A percentile compares a stretch with the other conserved stretches of the same genome.
phyloP scores from a whole-genome alignment of 1,284 basidiomycete genomes.

The Cutaneotrichosporon curvatum region DNA sequence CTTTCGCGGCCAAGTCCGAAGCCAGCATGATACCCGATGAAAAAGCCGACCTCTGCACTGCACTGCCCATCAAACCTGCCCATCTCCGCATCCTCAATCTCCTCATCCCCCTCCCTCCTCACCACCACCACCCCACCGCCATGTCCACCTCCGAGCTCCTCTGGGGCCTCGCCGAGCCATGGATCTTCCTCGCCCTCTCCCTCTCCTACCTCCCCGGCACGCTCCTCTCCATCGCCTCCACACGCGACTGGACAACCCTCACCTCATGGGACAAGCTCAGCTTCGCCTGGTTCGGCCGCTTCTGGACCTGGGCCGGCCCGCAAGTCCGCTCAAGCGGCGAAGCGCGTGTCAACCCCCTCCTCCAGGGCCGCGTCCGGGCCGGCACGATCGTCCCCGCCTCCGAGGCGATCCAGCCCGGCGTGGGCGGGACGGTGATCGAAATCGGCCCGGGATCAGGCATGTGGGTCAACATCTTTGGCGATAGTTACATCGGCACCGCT shows the following conservation, averaged over 20 bases:
- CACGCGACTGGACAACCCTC: conserved; percentile 6
- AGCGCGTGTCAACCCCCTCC: conserved; percentile 11
- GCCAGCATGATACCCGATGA: no score
- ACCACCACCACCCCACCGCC: no score
- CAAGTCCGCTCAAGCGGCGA: conserved; percentile 8
- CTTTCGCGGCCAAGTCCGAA: no score
- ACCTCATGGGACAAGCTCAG: conserved; percentile 5
- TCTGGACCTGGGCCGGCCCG: conserved; percentile 9
- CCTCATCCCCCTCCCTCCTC: no score
- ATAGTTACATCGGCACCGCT: conserved; percentile 5
- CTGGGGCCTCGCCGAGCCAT: conserved; percentile 7
- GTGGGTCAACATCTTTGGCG: conserved; percentile 15
- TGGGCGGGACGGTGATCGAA: conserved; percentile 13
- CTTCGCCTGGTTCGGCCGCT: conserved; percentile 12
- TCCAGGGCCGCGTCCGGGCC: conserved; percentile 12
- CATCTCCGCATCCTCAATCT: no score
- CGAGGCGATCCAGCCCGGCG: conserved; percentile 1
- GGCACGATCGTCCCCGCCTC: conserved; percentile 1
- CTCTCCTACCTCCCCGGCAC: conserved; percentile 9
- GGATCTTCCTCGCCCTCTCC: conserved; percentile 6
- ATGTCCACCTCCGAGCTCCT: neutral
- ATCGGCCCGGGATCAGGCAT: conserved; percentile 16
- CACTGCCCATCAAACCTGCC: no score
- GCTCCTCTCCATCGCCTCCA: neutral
- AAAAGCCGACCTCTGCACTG: no score